These are phyloP conservation scores for Solanum hybrid DNA, from an alignment of 305 asterid species.

Conservation along the genomic window DNA sequence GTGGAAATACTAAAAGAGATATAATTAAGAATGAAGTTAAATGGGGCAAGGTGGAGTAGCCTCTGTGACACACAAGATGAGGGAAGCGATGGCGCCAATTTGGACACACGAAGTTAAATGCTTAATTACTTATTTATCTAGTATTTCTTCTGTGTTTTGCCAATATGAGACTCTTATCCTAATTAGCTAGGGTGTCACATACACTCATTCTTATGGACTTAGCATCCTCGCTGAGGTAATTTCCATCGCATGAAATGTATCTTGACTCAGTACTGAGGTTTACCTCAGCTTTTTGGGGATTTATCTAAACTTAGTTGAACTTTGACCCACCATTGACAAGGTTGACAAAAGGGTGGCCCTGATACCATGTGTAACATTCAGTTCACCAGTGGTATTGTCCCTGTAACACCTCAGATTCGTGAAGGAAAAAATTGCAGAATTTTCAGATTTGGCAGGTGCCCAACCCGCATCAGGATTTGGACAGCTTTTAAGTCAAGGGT, in stretches of 20 bases:
- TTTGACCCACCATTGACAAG: background rate
- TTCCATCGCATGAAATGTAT: background rate
- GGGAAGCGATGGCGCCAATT: background rate
- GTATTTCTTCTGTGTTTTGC: background rate
- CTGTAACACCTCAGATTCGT: too few relatives aligned
- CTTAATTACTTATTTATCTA: background rate
- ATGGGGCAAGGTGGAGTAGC: background rate
- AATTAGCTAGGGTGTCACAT: background rate
- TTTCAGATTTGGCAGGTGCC: too few relatives aligned
- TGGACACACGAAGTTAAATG: too few relatives aligned
- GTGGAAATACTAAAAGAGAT: background rate
- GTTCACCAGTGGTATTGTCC: background rate
- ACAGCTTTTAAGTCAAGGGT: too few relatives aligned
- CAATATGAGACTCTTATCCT: background rate
- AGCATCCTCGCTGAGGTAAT: too few relatives aligned
- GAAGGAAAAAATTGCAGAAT: too few relatives aligned
- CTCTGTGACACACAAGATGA: background rate
- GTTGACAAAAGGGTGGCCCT: too few relatives aligned
- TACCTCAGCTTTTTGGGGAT: background rate
- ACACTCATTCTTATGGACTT: background rate
- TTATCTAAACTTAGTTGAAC: too few relatives aligned
- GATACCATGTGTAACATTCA: background rate
- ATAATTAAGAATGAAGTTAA: background rate
- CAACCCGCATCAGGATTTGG: too few relatives aligned
- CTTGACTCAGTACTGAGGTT: background rate